These are phyloP conservation scores for Clavispora carvajalis DNA, from an alignment of 805 yeast genomes.

Conservation along the genomic window DNA sequence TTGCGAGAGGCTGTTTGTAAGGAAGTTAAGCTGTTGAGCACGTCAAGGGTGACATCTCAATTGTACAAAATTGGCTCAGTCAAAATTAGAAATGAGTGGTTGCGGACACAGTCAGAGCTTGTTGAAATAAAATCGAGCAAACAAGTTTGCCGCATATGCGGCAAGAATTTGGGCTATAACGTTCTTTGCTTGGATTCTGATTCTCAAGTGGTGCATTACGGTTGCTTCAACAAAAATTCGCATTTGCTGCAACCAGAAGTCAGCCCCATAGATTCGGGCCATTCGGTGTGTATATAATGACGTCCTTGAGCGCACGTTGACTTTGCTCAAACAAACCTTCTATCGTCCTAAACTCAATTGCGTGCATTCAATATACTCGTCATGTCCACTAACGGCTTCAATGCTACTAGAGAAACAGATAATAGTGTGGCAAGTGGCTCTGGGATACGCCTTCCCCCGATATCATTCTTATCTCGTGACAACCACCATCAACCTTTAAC, in stretches of 20 bases:
- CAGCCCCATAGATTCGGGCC: too few species aligned
- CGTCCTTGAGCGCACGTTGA: not conserved
- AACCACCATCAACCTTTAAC: constrained; percentile 3
- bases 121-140: constrained; percentile 34
- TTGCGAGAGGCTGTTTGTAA: constrained; percentile 42
- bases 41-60: constrained; percentile 39
- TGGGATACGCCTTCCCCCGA: constrained; percentile 22
- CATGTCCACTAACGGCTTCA: constrained; percentile 1
- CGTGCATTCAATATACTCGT: not conserved
- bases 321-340: not conserved
- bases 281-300: not conserved
- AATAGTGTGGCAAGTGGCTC: constrained; percentile 1
- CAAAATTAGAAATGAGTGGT: constrained; percentile 40
- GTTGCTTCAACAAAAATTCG: constrained; percentile 42
- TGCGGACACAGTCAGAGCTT: constrained; percentile 31
- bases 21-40: constrained; percentile 35
- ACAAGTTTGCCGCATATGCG: constrained; percentile 55
- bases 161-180: constrained; percentile 48
- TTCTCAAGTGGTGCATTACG: constrained; percentile 49
- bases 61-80: constrained; percentile 51
- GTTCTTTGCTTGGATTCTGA: constrained; percentile 47
- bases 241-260: too few species aligned
- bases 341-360: constrained; percentile 1
- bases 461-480: constrained; percentile 23
- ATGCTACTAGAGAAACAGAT: not conserved